Evolutionary conservation across 495 filamentous ascomycete genomes (phyloP).

Genomic region (Aspergillus olivimuriae): DNA sequence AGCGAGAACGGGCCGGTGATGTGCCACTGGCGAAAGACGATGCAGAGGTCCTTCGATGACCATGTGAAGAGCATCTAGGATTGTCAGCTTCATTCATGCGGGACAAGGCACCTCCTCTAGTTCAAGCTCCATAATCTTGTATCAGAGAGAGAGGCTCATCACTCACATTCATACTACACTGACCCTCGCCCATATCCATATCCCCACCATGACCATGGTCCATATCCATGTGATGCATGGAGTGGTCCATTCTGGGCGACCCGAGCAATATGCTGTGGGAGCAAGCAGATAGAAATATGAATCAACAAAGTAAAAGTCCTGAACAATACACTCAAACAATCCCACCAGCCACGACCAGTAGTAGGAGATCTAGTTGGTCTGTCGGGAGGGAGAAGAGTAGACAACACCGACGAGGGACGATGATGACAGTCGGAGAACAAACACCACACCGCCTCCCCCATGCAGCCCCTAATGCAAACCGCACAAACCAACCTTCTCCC

Average conservation of each 20-base stretch:
- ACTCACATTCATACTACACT: slow-evolving; percentile 85
- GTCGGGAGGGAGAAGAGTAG: no score
- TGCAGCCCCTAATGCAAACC: slow-evolving; percentile 28
- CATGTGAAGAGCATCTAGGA: slow-evolving; percentile 96
- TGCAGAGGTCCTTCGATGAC: slow-evolving; percentile 86
- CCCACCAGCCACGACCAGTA: no score
- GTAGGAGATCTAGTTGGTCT: no score
- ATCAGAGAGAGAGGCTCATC: slow-evolving; percentile 12
- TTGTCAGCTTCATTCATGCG: not conserved
- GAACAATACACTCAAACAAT: no score
- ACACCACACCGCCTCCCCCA: no score
- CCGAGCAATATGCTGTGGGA: no score
- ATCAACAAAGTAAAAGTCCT: no score
- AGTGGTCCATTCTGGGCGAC: slow-evolving; percentile 17
- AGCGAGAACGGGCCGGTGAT: slow-evolving; percentile 65
- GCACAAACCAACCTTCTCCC: slow-evolving; percentile 27
- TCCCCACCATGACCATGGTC: slow-evolving; percentile 41
- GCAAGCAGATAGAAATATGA: no score
- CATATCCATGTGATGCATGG: slow-evolving; percentile 41
- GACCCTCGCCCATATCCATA: slow-evolving; percentile 50
- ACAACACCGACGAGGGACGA: no score
- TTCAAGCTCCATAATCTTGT: no score
- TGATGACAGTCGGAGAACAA: no score
- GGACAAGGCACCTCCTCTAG: no score
- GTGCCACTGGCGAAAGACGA: slow-evolving; percentile 90